Percentiles rank a stretch among this genome's conserved stretches.
Conservation (phyloP, 345 rosid genomes). For the Aquilaria sinensis region DNA sequence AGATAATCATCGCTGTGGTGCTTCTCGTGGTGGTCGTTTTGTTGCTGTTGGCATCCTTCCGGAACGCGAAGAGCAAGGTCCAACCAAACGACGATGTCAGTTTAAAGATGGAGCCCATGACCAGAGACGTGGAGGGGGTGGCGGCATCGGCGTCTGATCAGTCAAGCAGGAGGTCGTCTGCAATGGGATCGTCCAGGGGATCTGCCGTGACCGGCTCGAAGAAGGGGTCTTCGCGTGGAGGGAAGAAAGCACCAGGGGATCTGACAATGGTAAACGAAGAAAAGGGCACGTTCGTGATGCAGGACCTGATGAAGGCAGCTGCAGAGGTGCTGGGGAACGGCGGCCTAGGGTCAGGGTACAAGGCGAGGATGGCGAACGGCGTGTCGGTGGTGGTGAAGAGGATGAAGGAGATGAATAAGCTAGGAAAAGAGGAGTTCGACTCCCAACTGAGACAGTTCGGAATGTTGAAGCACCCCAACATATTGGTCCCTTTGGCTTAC, state of each 20-base stretch:
- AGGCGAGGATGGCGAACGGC: slow-evolving; percentile 69
- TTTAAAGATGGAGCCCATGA: slow-evolving; percentile 15
- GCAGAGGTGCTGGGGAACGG: slow-evolving; percentile 92
- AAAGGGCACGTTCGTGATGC: slow-evolving; percentile 55
- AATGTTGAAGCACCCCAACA: slow-evolving; percentile 47
- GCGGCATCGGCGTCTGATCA: slow-evolving; percentile 1
- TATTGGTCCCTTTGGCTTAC: slow-evolving; percentile 74
- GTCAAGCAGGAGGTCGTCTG: slow-evolving; percentile 14
- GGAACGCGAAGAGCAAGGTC: neutral
- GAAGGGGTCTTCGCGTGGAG: slow-evolving; percentile 27
- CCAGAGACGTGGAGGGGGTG: slow-evolving; percentile 37
- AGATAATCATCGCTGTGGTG: slow-evolving; percentile 12
- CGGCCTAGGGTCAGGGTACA: slow-evolving; percentile 83
- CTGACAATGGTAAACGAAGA: slow-evolving; percentile 61
- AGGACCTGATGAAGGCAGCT: slow-evolving; percentile 86
- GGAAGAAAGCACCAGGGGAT: slow-evolving; percentile 23
- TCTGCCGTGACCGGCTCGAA: slow-evolving; percentile 14
- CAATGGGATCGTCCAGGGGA: slow-evolving; percentile 25
- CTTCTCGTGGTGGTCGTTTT: slow-evolving; percentile 19
- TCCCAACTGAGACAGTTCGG: slow-evolving; percentile 71
- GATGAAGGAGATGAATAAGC: slow-evolving; percentile 65
- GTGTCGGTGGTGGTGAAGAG: slow-evolving; percentile 82
- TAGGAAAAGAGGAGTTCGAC: slow-evolving; percentile 51
- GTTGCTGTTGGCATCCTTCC: neutral
- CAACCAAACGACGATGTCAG: slow-evolving; percentile 8